Percentiles rank a stretch among this genome's conserved stretches.
Conservation (phyloP, 1,139 yeast species). For the Nadsonia starkeyi-henricii region DNA sequence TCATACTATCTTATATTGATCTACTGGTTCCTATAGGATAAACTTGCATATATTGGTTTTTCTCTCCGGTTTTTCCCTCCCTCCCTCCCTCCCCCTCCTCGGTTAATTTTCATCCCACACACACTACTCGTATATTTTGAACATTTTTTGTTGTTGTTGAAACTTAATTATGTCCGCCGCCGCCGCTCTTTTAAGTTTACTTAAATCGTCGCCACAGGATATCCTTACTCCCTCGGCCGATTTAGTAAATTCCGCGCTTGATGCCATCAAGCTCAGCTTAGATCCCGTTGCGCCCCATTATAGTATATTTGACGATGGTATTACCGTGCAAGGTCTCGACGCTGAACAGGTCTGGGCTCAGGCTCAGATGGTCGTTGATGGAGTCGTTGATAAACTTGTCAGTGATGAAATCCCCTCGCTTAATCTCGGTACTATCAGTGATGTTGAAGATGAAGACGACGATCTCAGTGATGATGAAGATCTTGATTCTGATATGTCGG, state of each 20-base stretch:
- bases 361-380: constrained; percentile 67
- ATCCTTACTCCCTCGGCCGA: constrained; percentile 17
- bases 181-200: constrained; percentile 9
- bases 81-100: too few species aligned
- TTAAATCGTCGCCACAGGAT: constrained; percentile 18
- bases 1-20: too few species aligned
- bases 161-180: not conserved
- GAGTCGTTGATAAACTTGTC: constrained; percentile 45
- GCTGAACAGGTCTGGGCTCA: constrained; percentile 92
- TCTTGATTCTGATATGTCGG: constrained; percentile 56
- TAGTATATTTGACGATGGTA: constrained; percentile 59
- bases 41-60: too few species aligned
- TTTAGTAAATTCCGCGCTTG: constrained; percentile 20
- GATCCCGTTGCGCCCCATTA: constrained; percentile 53
- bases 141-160: not conserved
- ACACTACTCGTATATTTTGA: constrained; percentile 14
- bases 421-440: constrained; percentile 8
- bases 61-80: too few species aligned
- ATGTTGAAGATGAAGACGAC: constrained; percentile 22
- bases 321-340: constrained; percentile 75
- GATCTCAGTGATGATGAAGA: constrained; percentile 51
- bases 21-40: too few species aligned
- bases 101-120: too few species aligned
- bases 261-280: constrained; percentile 38
- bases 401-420: constrained; percentile 15